Base-by-base conservation (phyloP, 495 filamentous ascomycete genomes). In the Chaetomidium leptoderma region DNA sequence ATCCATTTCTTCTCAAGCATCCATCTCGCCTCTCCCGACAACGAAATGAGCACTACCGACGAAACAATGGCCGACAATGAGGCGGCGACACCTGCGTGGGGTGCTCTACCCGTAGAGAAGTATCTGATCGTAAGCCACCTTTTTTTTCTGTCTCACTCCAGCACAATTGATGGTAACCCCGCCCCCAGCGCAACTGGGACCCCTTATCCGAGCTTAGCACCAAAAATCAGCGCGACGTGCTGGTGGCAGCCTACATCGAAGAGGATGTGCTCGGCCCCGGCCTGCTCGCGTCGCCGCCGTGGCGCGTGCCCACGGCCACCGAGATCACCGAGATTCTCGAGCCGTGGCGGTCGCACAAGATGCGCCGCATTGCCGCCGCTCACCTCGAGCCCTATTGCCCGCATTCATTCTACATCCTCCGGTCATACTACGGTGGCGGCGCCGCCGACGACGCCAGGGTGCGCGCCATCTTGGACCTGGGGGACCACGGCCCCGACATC, bases 291-390 rank as follows among this genome's bases (percentile, higher is more conserved):
- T 48, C 30, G 14, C 45, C 26, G 14, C 45, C 45, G 1, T 21
- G 26, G 9, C 45, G 45, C 27, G 6, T 33, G n/a, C 45, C 45
- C 14, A 48, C 24, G 30, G 45, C 11, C 3, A 13, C 45, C 26
- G 45, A 48, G 27, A n/a, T 48, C 16, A 9, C 45, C 17, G 26
- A 48, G n/a, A 48, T 32, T 21, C 45, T 48, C n/a, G 24, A 7
- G 11, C 45, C 26, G n/a, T 48, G 45, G 45, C 45, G 45, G 26
- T 26, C 45, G 3, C 11, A 48, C 13, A 48, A 32, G 45, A n/a
- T 48, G n/a, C 45, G 45, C n/a, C 45, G 30, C 45, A 48, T 48
- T 8, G 45, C 45, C 27, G 45, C 45, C 6, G 45, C 26, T 4
- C 27, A 16, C 30, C 26, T 33, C 16, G 45, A 13, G 9, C n/a